Evolutionary conservation across 129 eudicot species (phyloP).

Genomic region (Escallonia rubra): DNA sequence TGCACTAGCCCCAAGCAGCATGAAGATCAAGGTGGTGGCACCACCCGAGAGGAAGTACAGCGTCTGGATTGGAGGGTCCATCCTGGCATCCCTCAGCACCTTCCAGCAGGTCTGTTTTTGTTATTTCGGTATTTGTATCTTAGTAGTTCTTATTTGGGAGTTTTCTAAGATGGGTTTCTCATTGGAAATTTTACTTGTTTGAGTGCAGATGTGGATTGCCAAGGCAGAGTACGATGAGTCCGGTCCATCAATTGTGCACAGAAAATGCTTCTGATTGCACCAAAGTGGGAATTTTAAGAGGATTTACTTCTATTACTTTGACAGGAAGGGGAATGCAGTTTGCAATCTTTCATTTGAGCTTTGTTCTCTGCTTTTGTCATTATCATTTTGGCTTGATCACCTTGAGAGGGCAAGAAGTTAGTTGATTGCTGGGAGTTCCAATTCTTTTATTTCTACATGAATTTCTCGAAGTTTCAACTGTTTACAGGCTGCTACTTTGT

Average conservation of each 20-base stretch:
- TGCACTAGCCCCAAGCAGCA: conserved; percentile 78
- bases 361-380: conserved; percentile 27
- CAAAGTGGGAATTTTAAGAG: background rate
- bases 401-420: conserved; percentile 29
- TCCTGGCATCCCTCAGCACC: conserved; percentile 78
- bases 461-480: conserved; percentile 8
- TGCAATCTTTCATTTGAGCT: conserved; percentile 22
- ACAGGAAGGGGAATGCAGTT: conserved; percentile 14
- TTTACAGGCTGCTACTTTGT: background rate
- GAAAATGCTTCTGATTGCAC: conserved; percentile 60
- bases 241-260: conserved; percentile 73
- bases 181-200: background rate
- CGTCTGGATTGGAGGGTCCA: conserved; percentile 83
- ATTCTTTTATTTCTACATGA: conserved; percentile 23
- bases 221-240: conserved; percentile 81
- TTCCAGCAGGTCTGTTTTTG: conserved; percentile 62
- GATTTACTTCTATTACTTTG: background rate
- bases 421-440: conserved; percentile 27
- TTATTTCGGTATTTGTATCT: background rate
- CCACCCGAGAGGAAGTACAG: conserved; percentile 79
- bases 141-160: background rate
- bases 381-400: conserved; percentile 29
- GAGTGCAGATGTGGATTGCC: conserved; percentile 78
- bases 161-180: background rate
- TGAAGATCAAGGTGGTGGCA: conserved; percentile 81